phyloP scores from a whole-genome alignment of 2,329 filamentous ascomycete species.

The Chalara sp. region DNA sequence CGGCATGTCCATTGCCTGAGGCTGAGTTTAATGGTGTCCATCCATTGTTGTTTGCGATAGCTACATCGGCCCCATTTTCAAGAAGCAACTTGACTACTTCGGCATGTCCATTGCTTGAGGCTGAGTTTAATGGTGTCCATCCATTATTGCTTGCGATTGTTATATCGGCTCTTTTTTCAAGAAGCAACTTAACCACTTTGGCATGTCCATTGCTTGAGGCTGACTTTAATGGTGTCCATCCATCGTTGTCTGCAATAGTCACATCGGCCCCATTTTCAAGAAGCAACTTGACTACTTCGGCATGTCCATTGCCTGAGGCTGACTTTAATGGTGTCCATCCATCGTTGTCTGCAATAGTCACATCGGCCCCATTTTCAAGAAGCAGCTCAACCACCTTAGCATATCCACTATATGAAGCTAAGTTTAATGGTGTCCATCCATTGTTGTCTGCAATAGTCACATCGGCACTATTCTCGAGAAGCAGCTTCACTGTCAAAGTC shows the following conservation, averaged over 20 bases:
- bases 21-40: slow-evolving; percentile 3
- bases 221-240: background rate
- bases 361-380: background rate
- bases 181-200: background rate
- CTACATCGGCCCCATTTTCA: background rate
- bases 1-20: slow-evolving; percentile 1
- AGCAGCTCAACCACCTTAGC: background rate
- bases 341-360: background rate
- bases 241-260: background rate
- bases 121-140: slow-evolving; percentile 3
- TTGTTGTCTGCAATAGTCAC: background rate
- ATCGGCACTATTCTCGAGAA: background rate
- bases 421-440: slow-evolving; percentile 1
- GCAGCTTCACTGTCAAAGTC: background rate
- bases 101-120: background rate
- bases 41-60: background rate
- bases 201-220: background rate
- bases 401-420: background rate
- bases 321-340: slow-evolving; percentile 1
- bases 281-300: too few relatives aligned
- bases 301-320: background rate
- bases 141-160: background rate
- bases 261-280: background rate
- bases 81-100: background rate
- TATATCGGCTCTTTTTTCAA: background rate